Evolutionary conservation across 768 basidiomycete genomes (phyloP), one percentile per base, ranked within the genome.

Genomic region (Mycena belliarum): DNA sequence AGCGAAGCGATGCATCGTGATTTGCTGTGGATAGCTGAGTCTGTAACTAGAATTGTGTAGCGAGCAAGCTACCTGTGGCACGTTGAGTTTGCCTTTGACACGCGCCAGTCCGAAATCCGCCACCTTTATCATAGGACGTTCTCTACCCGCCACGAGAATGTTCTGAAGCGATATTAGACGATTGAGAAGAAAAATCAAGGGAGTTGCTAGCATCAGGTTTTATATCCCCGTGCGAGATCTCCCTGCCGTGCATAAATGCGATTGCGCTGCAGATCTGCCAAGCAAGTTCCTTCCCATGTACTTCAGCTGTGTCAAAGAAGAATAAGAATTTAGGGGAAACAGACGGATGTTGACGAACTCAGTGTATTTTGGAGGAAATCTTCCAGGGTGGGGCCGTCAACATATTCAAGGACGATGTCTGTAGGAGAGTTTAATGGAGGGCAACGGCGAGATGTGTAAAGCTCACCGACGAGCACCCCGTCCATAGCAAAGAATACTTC

Each of bases 141-240:
- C 56, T 32, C 70, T 73, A 15, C 55, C 60, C 0, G 82, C 82
- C 6, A 86, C 47, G 14, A 85, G 74, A 18, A 84, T 75, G 59
- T 88, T 88, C 79, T 63, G 41, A 10, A 18, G 37, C 18, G 18
- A 7, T 32, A 21, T 51, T 2, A 38, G 35, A 4, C 25, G 10
- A 20, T 7, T 6, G 20, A 38, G 32, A 25, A 14, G 12, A 4
- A 37, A 43, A 15, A 7, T 3, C 6, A 48, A 32, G 20, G 16
- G 21, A 57, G n/a, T n/a, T n/a, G n/a, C 58, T 14, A 6, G 57
- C 62, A 15, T 82, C 78, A 0, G 86, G 87, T 65, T 89, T 89
- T 50, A 89, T 70, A 65, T 91, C 89, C 10, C 89, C 82, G 70
- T 91, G 89, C 0, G 85, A 79, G 47, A 91, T 81, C 8, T 80